Base-by-base conservation (phyloP, 2,329 filamentous ascomycete species). In the Rhynchosporium secalis region DNA sequence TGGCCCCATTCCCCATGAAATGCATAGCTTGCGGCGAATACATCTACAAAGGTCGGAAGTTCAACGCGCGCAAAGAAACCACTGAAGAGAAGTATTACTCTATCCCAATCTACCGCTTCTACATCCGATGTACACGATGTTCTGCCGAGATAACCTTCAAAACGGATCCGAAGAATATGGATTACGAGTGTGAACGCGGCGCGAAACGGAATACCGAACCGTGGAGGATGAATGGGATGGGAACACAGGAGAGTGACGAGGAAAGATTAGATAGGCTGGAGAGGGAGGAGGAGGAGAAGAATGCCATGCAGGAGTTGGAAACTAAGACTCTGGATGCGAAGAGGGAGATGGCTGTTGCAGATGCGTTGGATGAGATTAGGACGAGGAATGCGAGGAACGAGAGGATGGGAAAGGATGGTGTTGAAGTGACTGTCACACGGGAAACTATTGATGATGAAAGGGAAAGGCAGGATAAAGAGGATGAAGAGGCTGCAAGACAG, bases 241-340 rank as follows among this genome's bases (percentile, higher is more conserved):
- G 83, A 13, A 80, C 78, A 13, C 83, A 91, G 67, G 94, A 97
- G 78, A 94, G 91, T 2, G 90, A 96, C 68, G 92, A 98, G 74
- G 86, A 96, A 78, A 82, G 90, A 47, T 79, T 98, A 6, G 92
- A 97, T 75, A 81, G 95, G 31, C 77, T 98, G 4, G 92, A 97
- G 78, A 77, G 81, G 46, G 91, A 96, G 72, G 89, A 89, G 69
- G 84, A 88, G 62, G 92, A 96, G 75, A 83, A 87, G 67, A 93
- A 97, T 75, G 91, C 92, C 28, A 99, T 99, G 96, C 90, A 90
- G 62, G 93, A 97, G 74, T 78, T 99, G 52, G 95, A 99, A 78
- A 88, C 90, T 66, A 98, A 98, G 79, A 96, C 94, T 60, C 79
- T 90, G 28, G 95, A 99, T 75, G 93, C 93, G 0, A 93, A 95